Base-by-base conservation (phyloP, 129 eudicot species). In the Oenanthe sinensis region DNA sequence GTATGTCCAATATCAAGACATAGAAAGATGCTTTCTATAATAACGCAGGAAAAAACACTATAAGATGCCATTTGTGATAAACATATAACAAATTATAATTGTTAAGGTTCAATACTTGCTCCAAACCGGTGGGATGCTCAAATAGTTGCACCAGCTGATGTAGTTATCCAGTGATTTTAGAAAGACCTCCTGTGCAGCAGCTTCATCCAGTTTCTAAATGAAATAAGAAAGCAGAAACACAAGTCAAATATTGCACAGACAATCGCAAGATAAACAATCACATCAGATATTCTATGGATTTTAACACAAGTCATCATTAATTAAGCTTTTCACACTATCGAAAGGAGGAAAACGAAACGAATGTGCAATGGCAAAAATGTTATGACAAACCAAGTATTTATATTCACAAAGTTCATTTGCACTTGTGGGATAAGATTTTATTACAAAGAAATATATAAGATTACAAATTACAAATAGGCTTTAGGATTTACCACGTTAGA, bases 161-260 rank as follows among this genome's bases (percentile, higher is more conserved):
- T 96, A 96, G 85, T 96, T 96, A 70, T 92, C 99, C 68, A 96
- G 90, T 75, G 99, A 92, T 91, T 96, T 96, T 74, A 69, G 16
- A 75, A 96, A 96, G 36, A 96, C 93, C 75, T 68, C 84, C 79
- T 92, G 94, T 73, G 86, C 97, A 79, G 99, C 95, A 77, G 96
- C 92, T 90, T 96, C 99, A 50, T 96, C 99, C 86, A 96, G 85
- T 85, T 86, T 96, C 99, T 96, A 82, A 80, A 82, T 69, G 62
- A 86, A 76, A 37, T 33, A 28, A 58, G 15, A 45, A 8, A 74
- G 75, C 43, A 63, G 78, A 55, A 9, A 17, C 22, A 37, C 40
- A 52, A 26, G 81, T 78, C 26, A 70, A 48, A 75, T 52, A 20
- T 50, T 58, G 37, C 24, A 33, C 17, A 37, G 10, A 50, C 19